Evolutionary conservation across 1,284 basidiomycete genomes (phyloP), one percentile per base, ranked within the genome.

Genomic region (Melampsora larici-populina): DNA sequence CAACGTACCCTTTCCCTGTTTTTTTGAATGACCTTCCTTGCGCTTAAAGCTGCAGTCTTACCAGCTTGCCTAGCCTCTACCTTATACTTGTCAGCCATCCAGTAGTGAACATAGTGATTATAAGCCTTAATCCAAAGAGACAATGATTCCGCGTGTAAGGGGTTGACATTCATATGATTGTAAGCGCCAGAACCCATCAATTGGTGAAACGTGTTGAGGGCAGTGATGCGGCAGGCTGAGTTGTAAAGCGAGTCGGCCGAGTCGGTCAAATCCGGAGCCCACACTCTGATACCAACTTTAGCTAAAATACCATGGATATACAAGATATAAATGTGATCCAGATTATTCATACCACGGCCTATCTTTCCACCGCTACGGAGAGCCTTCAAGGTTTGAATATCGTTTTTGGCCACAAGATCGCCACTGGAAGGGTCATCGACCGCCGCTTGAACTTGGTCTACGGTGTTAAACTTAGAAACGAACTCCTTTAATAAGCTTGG

Each of bases 21-120:
- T 63, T 74, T 74, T 18, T 26, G 40, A 33, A 55, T 24, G 24
- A 29, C 48, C 40, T 65, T 74, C 21, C 51, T 26, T 5, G n/a
- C n/a, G 3, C 24, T 46, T 15, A 65, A 46, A 15, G 33, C 29
- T 31, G 60, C 26, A 36, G 43, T 18, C n/a, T 65, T 74, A 31
- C 71, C 71, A 26, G 13, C 43, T 48, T 74, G 18, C 13, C 65
- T 74, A 0, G 1, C 21, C 29, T 74, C 71, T 13, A 51, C 65
- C n/a, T 74, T 46, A 26, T 48, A 66, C 29, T 66, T 64, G 2
- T 29, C 40, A 0, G 36, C 1, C 9, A 24, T 26, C 26, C 64
- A 63, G 40, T 66, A 74, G 36, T 74, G 71, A 0, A 74, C 71
- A n/a, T 65, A 74, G 24, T 74, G 71, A 36, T 74, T 74, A 48